Evolutionary conservation across 176 grass and related monocot species (phyloP).

Genomic region (Musa acuminata): DNA sequence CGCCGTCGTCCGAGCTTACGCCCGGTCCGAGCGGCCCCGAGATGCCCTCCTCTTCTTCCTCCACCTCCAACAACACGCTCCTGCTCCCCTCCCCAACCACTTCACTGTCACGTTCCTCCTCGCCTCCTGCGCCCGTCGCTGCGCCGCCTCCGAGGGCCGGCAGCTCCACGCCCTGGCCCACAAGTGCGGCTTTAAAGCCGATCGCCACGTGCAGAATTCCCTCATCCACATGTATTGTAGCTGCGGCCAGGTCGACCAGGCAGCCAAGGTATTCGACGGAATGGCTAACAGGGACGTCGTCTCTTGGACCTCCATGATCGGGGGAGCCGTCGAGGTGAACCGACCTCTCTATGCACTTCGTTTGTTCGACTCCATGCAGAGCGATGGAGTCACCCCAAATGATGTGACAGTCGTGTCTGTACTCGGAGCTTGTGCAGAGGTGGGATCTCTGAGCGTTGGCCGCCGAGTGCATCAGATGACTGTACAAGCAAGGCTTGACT

Average conservation of each 20-base stretch:
- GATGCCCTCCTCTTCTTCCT: constrained; percentile 10
- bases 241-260: neutral
- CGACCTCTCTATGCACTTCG: neutral
- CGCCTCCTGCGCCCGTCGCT: constrained; percentile 4
- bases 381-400: neutral
- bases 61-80: neutral
- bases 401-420: constrained; percentile 7
- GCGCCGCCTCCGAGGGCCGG: neutral
- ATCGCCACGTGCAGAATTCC: constrained; percentile 8
- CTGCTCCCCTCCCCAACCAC: neutral
- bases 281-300: constrained; percentile 4
- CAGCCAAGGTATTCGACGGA: constrained; percentile 6
- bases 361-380: constrained; percentile 7
- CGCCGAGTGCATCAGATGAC: constrained; percentile 7
- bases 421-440: constrained; percentile 10
- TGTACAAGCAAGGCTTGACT: constrained; percentile 3
- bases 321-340: constrained; percentile 2
- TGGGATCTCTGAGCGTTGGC: constrained; percentile 1
- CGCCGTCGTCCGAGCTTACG: constrained; percentile 7
- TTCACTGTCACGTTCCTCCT: constrained; percentile 8
- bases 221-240: constrained; percentile 6
- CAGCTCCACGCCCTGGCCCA: constrained; percentile 4
- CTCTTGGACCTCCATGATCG: constrained; percentile 15
- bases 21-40: neutral
- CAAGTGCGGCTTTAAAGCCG: neutral